Conservation (phyloP, 805 yeast genomes). For the Blastobotrys mokoenaii region DNA sequence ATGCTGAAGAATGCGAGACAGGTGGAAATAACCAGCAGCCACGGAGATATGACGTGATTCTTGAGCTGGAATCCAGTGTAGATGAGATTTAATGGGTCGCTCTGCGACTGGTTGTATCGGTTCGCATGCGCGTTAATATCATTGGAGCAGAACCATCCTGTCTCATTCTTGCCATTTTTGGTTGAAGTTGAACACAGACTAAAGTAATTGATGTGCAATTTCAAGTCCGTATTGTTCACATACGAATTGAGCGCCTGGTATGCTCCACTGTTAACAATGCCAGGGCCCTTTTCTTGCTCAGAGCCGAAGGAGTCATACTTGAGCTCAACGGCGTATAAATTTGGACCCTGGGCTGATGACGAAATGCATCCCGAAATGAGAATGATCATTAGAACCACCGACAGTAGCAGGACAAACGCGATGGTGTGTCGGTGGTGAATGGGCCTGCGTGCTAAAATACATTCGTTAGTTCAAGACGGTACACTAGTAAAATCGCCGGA, state of each 20-base stretch:
- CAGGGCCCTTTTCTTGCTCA: conserved; percentile 3
- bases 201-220: conserved; percentile 16
- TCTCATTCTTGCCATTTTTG: not conserved
- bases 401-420: conserved; percentile 13
- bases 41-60: conserved; percentile 10
- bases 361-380: conserved; percentile 16
- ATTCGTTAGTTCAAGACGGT: not conserved
- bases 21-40: conserved; percentile 14
- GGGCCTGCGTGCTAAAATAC: not conserved
- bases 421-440: conserved; percentile 15
- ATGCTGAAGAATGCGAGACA: conserved; percentile 10
- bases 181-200: conserved; percentile 14
- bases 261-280: conserved; percentile 13
- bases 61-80: conserved; percentile 12
- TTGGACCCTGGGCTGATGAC: conserved; percentile 10
- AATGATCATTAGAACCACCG: conserved; percentile 10
- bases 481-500: no score
- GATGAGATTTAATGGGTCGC: conserved; percentile 18
- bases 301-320: conserved; percentile 7
- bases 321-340: conserved; percentile 14
- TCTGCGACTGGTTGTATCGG: conserved; percentile 5
- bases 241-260: conserved; percentile 9
- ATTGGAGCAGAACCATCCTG: conserved; percentile 15
- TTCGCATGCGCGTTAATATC: conserved; percentile 9
- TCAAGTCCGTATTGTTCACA: conserved; percentile 8